phyloP scores from a whole-genome alignment of 2,329 filamentous ascomycete species.

The Xylaria arbuscula region DNA sequence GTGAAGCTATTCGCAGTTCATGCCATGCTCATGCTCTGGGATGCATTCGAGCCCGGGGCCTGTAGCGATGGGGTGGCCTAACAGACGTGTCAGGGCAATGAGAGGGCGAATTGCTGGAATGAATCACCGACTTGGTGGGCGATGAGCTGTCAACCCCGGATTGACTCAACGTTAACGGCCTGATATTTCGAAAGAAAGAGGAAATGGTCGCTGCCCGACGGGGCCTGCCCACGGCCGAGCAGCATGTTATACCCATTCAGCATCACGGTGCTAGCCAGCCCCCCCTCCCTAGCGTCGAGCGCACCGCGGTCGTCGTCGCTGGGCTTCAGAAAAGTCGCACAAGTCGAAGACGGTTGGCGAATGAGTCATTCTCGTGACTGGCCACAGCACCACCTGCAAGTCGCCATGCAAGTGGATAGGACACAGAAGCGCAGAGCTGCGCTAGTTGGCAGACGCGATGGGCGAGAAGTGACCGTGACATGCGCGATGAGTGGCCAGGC shows the following conservation, averaged over 20 bases:
- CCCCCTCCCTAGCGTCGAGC: slow-evolving; percentile 39
- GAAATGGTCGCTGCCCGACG: slow-evolving; percentile 42
- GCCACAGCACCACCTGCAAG: slow-evolving; percentile 44
- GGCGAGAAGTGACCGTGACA: slow-evolving; percentile 46
- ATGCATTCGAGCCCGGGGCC: slow-evolving; percentile 31
- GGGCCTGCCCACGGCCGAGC: slow-evolving; percentile 42
- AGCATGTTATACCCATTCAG: slow-evolving; percentile 49
- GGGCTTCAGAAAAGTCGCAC: slow-evolving; percentile 47
- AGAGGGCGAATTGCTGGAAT: slow-evolving; percentile 32
- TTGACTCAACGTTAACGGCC: slow-evolving; percentile 41
- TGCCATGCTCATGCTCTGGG: slow-evolving; percentile 42
- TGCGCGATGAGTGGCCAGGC: slow-evolving; percentile 49
- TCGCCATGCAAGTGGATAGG: slow-evolving; percentile 45
- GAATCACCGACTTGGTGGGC: slow-evolving; percentile 36
- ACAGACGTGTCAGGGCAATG: slow-evolving; percentile 39
- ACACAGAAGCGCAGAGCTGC: slow-evolving; percentile 40
- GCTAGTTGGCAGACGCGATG: slow-evolving; percentile 48
- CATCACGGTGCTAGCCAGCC: slow-evolving; percentile 34
- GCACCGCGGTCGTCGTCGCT: slow-evolving; percentile 36
- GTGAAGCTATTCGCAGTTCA: slow-evolving; percentile 51
- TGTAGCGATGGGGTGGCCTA: slow-evolving; percentile 32
- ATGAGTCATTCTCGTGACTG: slow-evolving; percentile 48
- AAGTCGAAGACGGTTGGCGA: slow-evolving; percentile 48
- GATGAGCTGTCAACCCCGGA: slow-evolving; percentile 40
- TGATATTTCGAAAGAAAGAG: slow-evolving; percentile 42